Base-by-base conservation (phyloP, 2,329 filamentous ascomycete genomes). In the Pestalotiopsis sp. region DNA sequence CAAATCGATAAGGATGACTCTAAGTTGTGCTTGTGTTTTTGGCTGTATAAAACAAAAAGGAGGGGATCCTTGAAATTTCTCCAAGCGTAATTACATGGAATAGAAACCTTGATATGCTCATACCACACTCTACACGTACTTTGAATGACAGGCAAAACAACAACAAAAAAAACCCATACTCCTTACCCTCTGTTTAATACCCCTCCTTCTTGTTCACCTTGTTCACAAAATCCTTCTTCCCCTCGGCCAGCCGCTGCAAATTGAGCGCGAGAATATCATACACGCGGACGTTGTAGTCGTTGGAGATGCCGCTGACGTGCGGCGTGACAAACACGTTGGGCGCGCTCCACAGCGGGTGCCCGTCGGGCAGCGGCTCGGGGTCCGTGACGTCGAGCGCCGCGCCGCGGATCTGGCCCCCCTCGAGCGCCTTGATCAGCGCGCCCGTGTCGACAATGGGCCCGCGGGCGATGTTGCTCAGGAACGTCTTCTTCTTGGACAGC, bases 381-480 rank as follows among this genome's bases (percentile, higher is more conserved):
- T 93, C 90, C 2, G 90, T 90, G 1, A 93, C 91, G 77, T 92
- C 91, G 61, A 93, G 79, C 2, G 90, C 90, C 0, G 91, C 91
- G 27, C 91, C 91, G 20, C 80, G 70, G 68, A 77, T 75, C 75
- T 69, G 74, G 62, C 74, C 76, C 38, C 73, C 71, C 66, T 81
- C 75, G 23, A 93, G 78, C 0, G 89, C 87, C 1, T 78, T 79
- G 41, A 91, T 82, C 63, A 93, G 76, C 7, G 86, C 89, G 7
- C 83, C 75, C 0, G 76, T 77, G 38, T 79, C 71, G 63, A 82
- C 72, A 11, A 79, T 73, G 3, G 75, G 70, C n/a, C 78, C 91
- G 6, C 91, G 84, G 0, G 88, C 86, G 70, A 93, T 90, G 72
- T 93, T 93, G 66, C 87, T 85, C 2, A 93, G 74, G 73, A 88